Percentiles rank a stretch among this genome's conserved stretches.
Conservation (phyloP, 352 stramenopile species). For the Phytopythium ostracodes region DNA sequence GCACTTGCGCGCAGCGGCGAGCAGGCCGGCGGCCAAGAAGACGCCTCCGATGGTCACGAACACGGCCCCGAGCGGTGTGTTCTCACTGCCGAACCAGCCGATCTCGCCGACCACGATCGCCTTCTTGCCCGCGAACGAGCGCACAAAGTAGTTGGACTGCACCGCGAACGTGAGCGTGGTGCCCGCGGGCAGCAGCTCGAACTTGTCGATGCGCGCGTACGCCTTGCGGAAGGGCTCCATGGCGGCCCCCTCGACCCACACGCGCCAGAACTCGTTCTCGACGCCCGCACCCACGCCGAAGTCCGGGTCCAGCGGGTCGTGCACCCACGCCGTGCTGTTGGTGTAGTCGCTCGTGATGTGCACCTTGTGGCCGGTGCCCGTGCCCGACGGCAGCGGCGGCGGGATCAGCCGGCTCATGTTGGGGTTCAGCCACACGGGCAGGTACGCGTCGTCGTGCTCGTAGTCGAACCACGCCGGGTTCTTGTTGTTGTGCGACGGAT, state of each 20-base stretch:
- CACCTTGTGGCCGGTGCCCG: conserved; percentile 6
- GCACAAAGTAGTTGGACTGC: conserved; percentile 79
- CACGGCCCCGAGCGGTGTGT: conserved; percentile 44
- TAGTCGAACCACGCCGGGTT: conserved; percentile 47
- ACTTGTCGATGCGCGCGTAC: conserved; percentile 53
- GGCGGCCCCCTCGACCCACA: conserved; percentile 68
- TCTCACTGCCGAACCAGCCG: conserved; percentile 66
- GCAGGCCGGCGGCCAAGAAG: conserved; percentile 39
- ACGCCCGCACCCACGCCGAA: conserved; percentile 44
- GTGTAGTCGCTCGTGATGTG: conserved; percentile 60
- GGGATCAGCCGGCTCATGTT: conserved; percentile 76
- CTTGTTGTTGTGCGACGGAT: conserved; percentile 50
- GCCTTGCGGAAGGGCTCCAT: conserved; percentile 64
- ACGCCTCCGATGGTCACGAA: conserved; percentile 54
- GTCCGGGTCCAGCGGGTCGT: conserved; percentile 38
- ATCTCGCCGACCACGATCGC: conserved; percentile 61
- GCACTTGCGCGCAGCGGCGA: conserved; percentile 47
- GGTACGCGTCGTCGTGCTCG: conserved; percentile 24
- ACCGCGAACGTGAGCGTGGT: conserved; percentile 72
- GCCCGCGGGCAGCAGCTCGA: conserved; percentile 28
- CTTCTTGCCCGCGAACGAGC: conserved; percentile 59
- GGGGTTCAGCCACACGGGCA: conserved; percentile 67
- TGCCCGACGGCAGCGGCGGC: conserved; percentile 10
- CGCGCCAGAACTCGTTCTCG: conserved; percentile 73
- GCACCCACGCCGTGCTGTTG: conserved; percentile 73